Evolutionary conservation across 352 stramenopile genomes (phyloP).

Genomic region (Peronosclerospora sorghi): DNA sequence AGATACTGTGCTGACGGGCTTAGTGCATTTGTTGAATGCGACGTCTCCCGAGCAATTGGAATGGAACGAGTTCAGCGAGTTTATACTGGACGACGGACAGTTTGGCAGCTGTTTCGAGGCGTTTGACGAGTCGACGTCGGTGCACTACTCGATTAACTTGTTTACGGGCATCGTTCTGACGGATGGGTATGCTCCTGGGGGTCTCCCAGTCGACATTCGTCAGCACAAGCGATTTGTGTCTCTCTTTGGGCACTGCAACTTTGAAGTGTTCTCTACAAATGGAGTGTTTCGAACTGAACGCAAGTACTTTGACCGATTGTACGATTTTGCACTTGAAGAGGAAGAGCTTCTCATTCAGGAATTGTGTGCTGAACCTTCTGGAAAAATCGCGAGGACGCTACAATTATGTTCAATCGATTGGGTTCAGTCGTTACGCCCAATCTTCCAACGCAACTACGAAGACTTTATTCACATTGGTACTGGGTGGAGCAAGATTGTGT

Average conservation of each 20-base stretch:
- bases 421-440: constrained; percentile 7
- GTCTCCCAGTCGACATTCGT: constrained; percentile 29
- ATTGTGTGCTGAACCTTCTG: constrained; percentile 1
- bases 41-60: constrained; percentile 8
- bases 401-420: constrained; percentile 24
- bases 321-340: constrained; percentile 24
- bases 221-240: constrained; percentile 14
- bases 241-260: constrained; percentile 40
- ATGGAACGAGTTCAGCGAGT: constrained; percentile 14
- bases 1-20: constrained; percentile 6
- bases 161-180: constrained; percentile 32
- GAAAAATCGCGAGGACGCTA: constrained; percentile 10
- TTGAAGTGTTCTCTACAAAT: constrained; percentile 29
- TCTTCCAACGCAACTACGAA: constrained; percentile 17
- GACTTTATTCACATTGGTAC: too few species aligned
- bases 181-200: constrained; percentile 26
- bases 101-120: too few species aligned
- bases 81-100: background rate
- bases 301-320: too few species aligned
- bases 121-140: constrained; percentile 5
- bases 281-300: constrained; percentile 26
- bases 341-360: constrained; percentile 28
- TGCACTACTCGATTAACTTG: constrained; percentile 36
- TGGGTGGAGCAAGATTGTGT: too few species aligned
- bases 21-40: too few species aligned